Conservation (phyloP, 208 protist genomes). For the Leishmania tarentolae region DNA sequence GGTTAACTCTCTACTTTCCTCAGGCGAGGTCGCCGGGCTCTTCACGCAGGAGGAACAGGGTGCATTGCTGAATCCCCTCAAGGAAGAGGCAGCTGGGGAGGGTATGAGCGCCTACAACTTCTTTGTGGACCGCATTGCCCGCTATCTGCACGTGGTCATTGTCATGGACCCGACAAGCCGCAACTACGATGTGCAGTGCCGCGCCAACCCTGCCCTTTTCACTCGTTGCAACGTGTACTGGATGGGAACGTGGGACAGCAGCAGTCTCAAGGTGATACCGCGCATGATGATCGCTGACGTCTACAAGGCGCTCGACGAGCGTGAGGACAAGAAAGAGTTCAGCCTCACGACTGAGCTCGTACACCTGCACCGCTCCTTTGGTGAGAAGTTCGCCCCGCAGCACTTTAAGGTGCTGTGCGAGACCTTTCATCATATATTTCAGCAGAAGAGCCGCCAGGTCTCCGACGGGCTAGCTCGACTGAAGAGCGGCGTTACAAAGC, state of each 20-base stretch:
- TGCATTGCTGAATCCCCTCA: conserved; percentile 91
- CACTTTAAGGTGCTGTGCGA: conserved; percentile 93
- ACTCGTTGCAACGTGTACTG: conserved; percentile 96
- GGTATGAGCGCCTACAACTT: conserved; percentile 89
- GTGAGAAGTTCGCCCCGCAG: conserved; percentile 85
- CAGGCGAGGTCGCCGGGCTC: conserved; percentile 96
- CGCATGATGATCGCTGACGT: conserved; percentile 82
- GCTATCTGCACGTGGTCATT: conserved; percentile 95
- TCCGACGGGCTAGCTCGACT: conserved; percentile 80
- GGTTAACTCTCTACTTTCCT: conserved; percentile 96
- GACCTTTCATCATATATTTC: conserved; percentile 89
- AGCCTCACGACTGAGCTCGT: conserved; percentile 89
- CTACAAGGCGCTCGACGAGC: conserved; percentile 72
- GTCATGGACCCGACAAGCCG: conserved; percentile 95
- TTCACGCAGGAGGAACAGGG: conserved; percentile 97
- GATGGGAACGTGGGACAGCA: conserved; percentile 93
- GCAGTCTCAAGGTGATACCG: conserved; percentile 92
- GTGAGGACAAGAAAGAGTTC: conserved; percentile 87
- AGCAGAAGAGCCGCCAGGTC: conserved; percentile 77
- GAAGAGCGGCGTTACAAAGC: conserved; percentile 93
- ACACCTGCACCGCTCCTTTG: conserved; percentile 77
- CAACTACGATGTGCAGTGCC: conserved; percentile 91
- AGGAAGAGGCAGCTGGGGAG: conserved; percentile 86
- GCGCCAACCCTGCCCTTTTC: conserved; percentile 97
- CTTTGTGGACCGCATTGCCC: conserved; percentile 91